Conservation (phyloP, 495 filamentous ascomycete species). For the Aspergillus kassunensis region DNA sequence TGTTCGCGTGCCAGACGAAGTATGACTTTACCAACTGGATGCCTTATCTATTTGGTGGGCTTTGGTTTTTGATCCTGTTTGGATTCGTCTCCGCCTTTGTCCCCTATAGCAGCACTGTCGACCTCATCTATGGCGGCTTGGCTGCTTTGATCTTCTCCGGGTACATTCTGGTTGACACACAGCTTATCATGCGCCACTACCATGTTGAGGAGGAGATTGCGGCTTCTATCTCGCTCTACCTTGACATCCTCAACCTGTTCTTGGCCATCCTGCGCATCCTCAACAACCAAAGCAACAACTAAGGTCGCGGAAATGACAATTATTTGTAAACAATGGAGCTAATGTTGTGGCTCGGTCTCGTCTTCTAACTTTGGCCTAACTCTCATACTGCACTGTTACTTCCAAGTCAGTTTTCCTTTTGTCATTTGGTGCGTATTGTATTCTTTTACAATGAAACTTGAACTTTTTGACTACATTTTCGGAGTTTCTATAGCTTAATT, state of each 20-base stretch:
- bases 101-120: slow-evolving; percentile 68
- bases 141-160: slow-evolving; percentile 84
- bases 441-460: not conserved
- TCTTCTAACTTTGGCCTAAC: too few species aligned
- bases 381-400: too few species aligned
- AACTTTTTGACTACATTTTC: not conserved
- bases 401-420: not conserved
- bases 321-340: not conserved
- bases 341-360: too few species aligned
- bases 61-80: slow-evolving; percentile 89
- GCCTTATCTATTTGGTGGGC: slow-evolving; percentile 85
- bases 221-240: slow-evolving; percentile 88
- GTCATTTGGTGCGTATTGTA: not conserved
- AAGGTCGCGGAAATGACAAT: slow-evolving; percentile 19
- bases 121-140: slow-evolving; percentile 78
- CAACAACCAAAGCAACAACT: slow-evolving; percentile 86
- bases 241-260: slow-evolving; percentile 97
- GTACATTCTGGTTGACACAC: slow-evolving; percentile 95
- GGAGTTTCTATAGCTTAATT: too few species aligned
- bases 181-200: slow-evolving; percentile 89
- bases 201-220: slow-evolving; percentile 99
- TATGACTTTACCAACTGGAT: slow-evolving; percentile 98
- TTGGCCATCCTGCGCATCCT: slow-evolving; percentile 85
- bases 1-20: slow-evolving; percentile 96
- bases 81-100: slow-evolving; percentile 87